Percentiles rank a stretch among this genome's conserved stretches.
phyloP scores from a whole-genome alignment of 2,329 filamentous ascomycete genomes.

The Neocucurbitaria cava region DNA sequence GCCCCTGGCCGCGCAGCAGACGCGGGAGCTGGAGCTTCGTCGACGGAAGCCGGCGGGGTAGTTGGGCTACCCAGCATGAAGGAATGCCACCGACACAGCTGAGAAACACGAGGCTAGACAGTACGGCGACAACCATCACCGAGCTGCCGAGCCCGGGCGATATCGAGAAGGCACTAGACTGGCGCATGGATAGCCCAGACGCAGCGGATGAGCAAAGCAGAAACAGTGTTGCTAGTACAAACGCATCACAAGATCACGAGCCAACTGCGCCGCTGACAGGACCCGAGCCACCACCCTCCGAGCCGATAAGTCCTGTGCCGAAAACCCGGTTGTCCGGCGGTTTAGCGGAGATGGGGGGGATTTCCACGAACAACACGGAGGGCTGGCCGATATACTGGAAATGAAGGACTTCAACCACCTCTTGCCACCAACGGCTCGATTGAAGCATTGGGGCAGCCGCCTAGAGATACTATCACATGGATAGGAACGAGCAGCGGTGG shows the following conservation, averaged over 20 bases:
- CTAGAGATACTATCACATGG: too few relatives aligned
- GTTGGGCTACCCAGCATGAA: neutral
- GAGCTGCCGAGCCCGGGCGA: neutral
- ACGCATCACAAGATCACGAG: neutral
- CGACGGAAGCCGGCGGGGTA: neutral
- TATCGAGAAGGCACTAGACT: neutral
- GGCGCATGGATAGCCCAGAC: neutral
- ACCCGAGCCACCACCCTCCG: neutral
- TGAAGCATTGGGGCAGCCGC: too few relatives aligned
- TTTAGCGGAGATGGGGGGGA: conserved; percentile 11
- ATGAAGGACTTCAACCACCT: neutral
- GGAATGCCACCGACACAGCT: conserved; percentile 6
- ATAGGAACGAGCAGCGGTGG: too few relatives aligned
- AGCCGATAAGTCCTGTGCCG: neutral
- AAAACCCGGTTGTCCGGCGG: conserved; percentile 12
- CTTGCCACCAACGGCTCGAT: too few relatives aligned
- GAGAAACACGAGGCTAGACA: conserved; percentile 5
- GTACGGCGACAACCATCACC: conserved; percentile 9
- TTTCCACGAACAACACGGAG: conserved; percentile 4
- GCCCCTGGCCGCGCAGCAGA: conserved; percentile 24
- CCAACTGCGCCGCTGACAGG: neutral
- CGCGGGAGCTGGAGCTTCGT: conserved; percentile 2
- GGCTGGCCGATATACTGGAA: conserved; percentile 13
- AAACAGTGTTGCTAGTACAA: neutral
- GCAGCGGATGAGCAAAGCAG: neutral